Base-by-base conservation (phyloP, 2,329 filamentous ascomycete species). In the Aspergillus fijiensis region DNA sequence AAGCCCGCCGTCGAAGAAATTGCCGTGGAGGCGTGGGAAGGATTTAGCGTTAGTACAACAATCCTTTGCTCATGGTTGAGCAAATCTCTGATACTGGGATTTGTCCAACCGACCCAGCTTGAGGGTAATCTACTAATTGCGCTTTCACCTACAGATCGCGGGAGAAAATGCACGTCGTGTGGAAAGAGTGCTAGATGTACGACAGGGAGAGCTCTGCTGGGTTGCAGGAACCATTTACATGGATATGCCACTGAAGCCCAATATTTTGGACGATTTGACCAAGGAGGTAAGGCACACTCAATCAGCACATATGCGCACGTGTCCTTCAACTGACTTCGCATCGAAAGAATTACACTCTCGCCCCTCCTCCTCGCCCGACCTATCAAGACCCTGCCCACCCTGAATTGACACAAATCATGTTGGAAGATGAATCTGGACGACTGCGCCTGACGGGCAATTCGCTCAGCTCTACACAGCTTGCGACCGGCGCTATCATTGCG, bases 181-280 rank as follows among this genome's bases (percentile, higher is more conserved):
- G 16, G 91, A 97, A 33, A 84, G 95, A 67, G 95, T 99, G 61
- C 84, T 99, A 31, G 94, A 99, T 77, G 95, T 99, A 55, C 87
- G 94, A 62, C 95, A 98, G 79, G 95, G 95, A 64, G 88, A 97
- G 78, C 81, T 98, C 39, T 98, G 94, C 79, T 99, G 94, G 92
- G 90, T 99, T 16, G 84, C 89, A 0, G 95, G 96, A 16, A 99
- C 95, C 0, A 87, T 98, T 33, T 99, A 96, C 75, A 96, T 98
- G 89, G 92, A 98, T 65, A 93, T 99, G 91, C 86, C 90, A 2
- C 77, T 97, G 70, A 99, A 99, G 79, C 95, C 96, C 1, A 96
- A 96, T 72, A 94, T 99, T 74, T 80, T 99, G 35, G 93, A 97
- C 61, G 95, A 99, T 69, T 90, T 99, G 48, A 89, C 91, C 47